These are phyloP conservation scores for Termitomyces bulborhizus DNA, from an alignment of 768 basidiomycete genomes.

Conservation along the genomic window DNA sequence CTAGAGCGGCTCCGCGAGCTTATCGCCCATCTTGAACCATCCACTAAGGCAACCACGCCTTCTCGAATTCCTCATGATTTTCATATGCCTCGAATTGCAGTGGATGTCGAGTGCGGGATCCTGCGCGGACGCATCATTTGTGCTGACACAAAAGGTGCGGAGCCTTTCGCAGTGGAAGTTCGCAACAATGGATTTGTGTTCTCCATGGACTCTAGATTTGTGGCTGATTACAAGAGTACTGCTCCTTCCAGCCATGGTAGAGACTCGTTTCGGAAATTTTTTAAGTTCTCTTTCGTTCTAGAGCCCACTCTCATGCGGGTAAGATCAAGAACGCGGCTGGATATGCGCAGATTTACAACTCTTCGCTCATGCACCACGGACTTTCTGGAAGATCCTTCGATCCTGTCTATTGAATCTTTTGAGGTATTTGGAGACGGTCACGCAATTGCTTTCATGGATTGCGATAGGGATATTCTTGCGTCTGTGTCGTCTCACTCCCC, in stretches of 20 bases:
- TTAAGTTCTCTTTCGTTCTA: constrained; percentile 33
- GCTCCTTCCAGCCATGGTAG: constrained; percentile 27
- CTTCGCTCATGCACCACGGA: constrained; percentile 28
- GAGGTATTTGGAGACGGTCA: constrained; percentile 39
- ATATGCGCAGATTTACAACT: constrained; percentile 19
- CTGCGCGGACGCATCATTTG: constrained; percentile 48
- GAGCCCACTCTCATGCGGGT: constrained; percentile 51
- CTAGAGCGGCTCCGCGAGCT: constrained; percentile 45
- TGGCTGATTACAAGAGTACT: constrained; percentile 17
- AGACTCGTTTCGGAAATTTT: constrained; percentile 39
- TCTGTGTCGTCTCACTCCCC: constrained; percentile 36
- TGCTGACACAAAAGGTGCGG: constrained; percentile 30
- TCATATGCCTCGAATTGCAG: constrained; percentile 40
- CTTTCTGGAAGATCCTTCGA: constrained; percentile 38
- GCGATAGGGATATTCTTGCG: constrained; percentile 34
- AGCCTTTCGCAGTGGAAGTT: constrained; percentile 49
- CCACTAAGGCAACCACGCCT: constrained; percentile 4
- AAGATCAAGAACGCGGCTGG: constrained; percentile 28
- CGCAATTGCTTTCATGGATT: constrained; percentile 44
- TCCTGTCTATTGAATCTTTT: constrained; percentile 54
- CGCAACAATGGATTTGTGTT: constrained; percentile 47
- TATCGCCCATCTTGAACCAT: constrained; percentile 11
- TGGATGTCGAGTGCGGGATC: constrained; percentile 44
- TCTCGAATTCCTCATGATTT: constrained; percentile 21
- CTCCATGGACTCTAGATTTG: constrained; percentile 37